Conservation (phyloP, 441 rosid species). For the Raphanus hybrid region DNA sequence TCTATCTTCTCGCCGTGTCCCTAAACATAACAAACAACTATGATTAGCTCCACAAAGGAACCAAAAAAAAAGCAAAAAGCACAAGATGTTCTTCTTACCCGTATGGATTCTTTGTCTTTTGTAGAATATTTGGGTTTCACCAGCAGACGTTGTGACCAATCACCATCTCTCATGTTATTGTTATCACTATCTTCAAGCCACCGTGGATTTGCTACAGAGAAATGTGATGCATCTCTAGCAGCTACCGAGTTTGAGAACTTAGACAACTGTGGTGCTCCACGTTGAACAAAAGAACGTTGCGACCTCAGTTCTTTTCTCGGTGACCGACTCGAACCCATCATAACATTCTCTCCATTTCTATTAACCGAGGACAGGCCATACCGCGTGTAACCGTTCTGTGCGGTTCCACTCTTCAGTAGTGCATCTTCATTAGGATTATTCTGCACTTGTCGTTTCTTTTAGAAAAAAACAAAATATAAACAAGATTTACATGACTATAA, state of each 20-base stretch:
- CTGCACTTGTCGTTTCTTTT: not conserved
- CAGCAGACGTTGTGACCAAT: not conserved
- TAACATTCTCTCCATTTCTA: not conserved
- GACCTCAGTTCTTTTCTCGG: not conserved
- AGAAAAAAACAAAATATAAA: not conserved
- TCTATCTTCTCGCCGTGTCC: not conserved
- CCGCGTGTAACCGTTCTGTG: not conserved
- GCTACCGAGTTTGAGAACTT: not conserved
- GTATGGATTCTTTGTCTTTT: not conserved
- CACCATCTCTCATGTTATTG: not conserved
- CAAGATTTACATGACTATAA: not conserved
- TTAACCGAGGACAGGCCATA: not conserved
- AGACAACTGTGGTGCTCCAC: not conserved
- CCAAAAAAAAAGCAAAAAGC: not conserved
- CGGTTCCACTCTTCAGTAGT: not conserved
- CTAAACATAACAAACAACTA: not conserved
- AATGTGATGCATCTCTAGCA: constrained; percentile 9
- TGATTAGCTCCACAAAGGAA: not conserved
- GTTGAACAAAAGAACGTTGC: constrained; percentile 1
- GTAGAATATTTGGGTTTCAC: not conserved
- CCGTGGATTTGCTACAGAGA: not conserved
- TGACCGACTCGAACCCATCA: not conserved
- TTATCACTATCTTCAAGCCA: not conserved
- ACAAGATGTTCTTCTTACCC: not conserved
- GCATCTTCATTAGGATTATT: not conserved